A percentile compares a stretch with the other conserved stretches of the same genome.
Conservation (phyloP, 140 eudicot genomes). For the Flaveria floridana region DNA sequence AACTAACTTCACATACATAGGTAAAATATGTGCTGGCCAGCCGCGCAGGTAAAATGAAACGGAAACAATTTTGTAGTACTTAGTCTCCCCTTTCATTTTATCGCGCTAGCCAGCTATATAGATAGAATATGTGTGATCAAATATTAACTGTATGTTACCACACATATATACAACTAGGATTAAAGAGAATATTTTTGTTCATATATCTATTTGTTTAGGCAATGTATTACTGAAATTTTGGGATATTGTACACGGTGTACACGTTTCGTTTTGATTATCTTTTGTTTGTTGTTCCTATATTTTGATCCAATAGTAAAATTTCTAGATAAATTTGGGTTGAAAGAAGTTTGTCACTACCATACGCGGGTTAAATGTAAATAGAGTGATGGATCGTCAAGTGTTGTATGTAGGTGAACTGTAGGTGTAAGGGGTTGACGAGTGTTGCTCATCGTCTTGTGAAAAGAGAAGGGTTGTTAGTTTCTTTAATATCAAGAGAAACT, state of each 20-base stretch:
- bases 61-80: constrained; percentile 37
- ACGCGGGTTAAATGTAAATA: too few relatives aligned
- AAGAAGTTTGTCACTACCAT: neutral
- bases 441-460: too few relatives aligned
- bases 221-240: constrained; percentile 5
- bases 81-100: constrained; percentile 4
- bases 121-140: constrained; percentile 3
- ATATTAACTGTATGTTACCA: constrained; percentile 10
- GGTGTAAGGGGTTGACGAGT: too few relatives aligned
- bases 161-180: constrained; percentile 2
- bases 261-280: neutral
- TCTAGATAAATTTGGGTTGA: neutral
- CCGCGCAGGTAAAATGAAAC: neutral
- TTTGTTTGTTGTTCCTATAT: neutral
- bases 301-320: neutral
- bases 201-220: neutral
- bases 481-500: too few relatives aligned
- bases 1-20: constrained; percentile 36
- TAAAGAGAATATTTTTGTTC: neutral
- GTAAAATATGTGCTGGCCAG: neutral
- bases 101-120: neutral
- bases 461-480: too few relatives aligned
- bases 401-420: too few relatives aligned
- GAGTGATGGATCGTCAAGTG: too few relatives aligned
- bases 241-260: constrained; percentile 6